Evolutionary conservation across 176 grass and related monocot species (phyloP), one percentile per base, ranked within the genome.

Genomic region (Aegilops umbellulata): DNA sequence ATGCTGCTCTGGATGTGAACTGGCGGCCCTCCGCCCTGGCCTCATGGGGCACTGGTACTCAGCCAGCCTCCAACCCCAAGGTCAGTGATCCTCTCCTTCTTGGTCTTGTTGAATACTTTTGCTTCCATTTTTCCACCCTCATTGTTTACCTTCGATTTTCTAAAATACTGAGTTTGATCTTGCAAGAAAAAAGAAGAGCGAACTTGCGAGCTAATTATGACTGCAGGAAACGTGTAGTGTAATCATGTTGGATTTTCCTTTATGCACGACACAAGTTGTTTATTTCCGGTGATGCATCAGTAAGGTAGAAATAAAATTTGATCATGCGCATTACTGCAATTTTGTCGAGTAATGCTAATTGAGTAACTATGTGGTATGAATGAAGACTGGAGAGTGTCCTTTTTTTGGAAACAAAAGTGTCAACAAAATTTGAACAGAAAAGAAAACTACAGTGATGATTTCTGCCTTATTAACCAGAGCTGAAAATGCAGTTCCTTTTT

Each of bases 1-100:
- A 78, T 53, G 80, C 81, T 11, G 49, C 85, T 3, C 15, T 53
- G 75, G 89, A 84, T 65, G 49, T 51, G 26, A 87, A 83, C 84
- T 57, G 74, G 80, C 46, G 89, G 2, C 19, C 84, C 77, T 68
- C 46, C 24, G 53, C 78, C 39, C 46, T 90, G 25, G 80, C 89
- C 58, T 25, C 66, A 3, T 90, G 84, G 89, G 75, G 85, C 60
- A 75, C 38, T 49, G 76, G 42, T 30, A 11, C 55, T 60, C 88
- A 14, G 22, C 42, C 32, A 7, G 22, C 22, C 26, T 32, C 70
- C 42, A 46, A 6, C 30, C 66, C 79, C 22, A 69, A 91, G 85
- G 85, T 90, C 25, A 87, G 85, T 26, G 47, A 87, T 76, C 80
- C 42, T 30, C 60, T 35, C 7, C 60, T 82, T 62, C 3, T 41